Conservation (phyloP, 73 alveolate species). For the Paramecium sexaurelia region DNA sequence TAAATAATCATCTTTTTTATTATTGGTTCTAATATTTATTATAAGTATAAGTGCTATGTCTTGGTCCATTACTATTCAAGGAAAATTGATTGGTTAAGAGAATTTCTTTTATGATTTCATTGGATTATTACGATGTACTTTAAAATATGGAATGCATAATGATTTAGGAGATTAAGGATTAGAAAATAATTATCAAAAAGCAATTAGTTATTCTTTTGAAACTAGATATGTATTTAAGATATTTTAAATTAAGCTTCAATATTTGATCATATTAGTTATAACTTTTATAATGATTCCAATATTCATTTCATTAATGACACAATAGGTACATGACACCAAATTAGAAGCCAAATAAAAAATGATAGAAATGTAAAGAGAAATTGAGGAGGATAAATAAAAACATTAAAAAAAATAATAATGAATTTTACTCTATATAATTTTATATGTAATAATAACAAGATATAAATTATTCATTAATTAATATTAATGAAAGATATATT, state of each 20-base stretch:
- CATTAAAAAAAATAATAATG: neutral
- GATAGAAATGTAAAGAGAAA: constrained; percentile 3
- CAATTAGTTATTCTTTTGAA: constrained; percentile 18
- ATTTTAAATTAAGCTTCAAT: neutral
- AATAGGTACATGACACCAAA: constrained; percentile 30
- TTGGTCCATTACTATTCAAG: constrained; percentile 15
- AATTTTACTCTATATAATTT: neutral
- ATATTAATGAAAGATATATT: too few relatives aligned
- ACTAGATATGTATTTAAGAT: constrained; percentile 19
- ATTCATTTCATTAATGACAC: constrained; percentile 36
- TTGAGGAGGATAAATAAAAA: neutral
- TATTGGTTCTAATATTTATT: constrained; percentile 12
- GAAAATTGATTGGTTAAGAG: neutral
- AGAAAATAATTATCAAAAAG: neutral
- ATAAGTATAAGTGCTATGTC: constrained; percentile 32
- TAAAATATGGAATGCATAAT: constrained; percentile 43
- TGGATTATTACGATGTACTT: constrained; percentile 10
- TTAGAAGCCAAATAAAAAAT: constrained; percentile 23
- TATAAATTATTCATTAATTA: too few relatives aligned
- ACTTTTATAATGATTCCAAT: constrained; percentile 27
- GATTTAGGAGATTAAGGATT: neutral
- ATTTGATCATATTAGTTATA: neutral
- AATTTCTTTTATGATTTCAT: neutral
- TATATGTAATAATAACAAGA: too few relatives aligned
- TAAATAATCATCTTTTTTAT: constrained; percentile 36